Percentiles rank a stretch among this genome's conserved stretches.
Conservation (phyloP, 257 asterid genomes). For the Salvia rosmarinus region DNA sequence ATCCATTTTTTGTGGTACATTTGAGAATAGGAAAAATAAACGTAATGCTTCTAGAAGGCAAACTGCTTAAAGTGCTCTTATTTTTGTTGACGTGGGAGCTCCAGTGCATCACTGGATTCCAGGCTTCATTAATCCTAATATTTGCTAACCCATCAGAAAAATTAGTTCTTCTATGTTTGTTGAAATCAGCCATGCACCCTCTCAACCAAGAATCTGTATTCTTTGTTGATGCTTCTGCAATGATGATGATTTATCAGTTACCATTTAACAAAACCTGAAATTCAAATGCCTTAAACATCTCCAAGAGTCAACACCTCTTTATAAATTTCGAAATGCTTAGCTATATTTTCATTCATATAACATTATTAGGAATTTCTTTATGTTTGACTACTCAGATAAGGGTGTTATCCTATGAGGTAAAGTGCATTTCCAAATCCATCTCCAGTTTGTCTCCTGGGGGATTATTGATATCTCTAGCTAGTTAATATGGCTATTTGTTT, state of each 20-base stretch:
- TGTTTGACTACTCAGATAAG: conserved; percentile 25
- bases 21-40: conserved; percentile 21
- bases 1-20: conserved; percentile 13
- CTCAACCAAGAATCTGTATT: conserved; percentile 4
- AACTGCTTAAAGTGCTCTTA: conserved; percentile 21
- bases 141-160: background rate
- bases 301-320: background rate
- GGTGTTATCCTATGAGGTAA: background rate
- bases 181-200: conserved; percentile 19
- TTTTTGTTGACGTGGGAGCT: conserved; percentile 26
- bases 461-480: conserved; percentile 3
- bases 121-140: conserved; percentile 5
- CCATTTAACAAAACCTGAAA: background rate
- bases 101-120: conserved; percentile 14
- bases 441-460: background rate
- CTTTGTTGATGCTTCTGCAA: conserved; percentile 8
- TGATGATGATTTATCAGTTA: background rate
- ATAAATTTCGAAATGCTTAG: background rate
- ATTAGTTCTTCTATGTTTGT: conserved; percentile 7
- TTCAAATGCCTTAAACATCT: conserved; percentile 7
- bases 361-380: background rate
- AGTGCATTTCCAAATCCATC: background rate
- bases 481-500: conserved; percentile 23
- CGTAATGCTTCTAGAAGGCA: conserved; percentile 18
- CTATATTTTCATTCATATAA: conserved; percentile 3